Percentiles rank a stretch among this genome's conserved stretches.
phyloP scores from a whole-genome alignment of 1,284 basidiomycete species.

The Ganoderma boninense region DNA sequence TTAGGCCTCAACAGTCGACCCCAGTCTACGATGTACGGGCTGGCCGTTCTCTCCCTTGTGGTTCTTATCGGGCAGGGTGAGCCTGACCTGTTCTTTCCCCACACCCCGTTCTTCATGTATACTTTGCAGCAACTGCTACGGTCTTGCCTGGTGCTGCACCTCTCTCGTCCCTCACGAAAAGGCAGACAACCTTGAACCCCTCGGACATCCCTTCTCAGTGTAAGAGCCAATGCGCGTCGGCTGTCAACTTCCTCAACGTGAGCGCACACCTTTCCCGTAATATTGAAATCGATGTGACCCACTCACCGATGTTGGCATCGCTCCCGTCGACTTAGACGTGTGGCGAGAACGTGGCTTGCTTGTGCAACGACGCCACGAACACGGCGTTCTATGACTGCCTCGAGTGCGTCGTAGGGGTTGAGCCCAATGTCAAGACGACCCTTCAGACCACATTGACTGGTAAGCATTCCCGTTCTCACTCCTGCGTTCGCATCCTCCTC shows the following conservation, averaged over 20 bases:
- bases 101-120: neutral
- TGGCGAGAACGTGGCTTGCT: neutral
- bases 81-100: neutral
- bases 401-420: neutral
- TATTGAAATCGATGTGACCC: neutral
- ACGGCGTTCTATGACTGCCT: neutral
- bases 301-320: neutral
- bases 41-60: neutral
- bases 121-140: slow-evolving; percentile 3
- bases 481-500: neutral
- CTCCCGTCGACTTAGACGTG: neutral
- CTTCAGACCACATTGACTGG: neutral
- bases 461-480: neutral
- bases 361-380: neutral
- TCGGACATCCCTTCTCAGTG: neutral
- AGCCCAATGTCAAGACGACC: neutral
- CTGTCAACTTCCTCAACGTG: neutral
- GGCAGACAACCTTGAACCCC: neutral
- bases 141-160: slow-evolving; percentile 2
- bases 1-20: too few species aligned
- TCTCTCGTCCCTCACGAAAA: neutral
- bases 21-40: neutral
- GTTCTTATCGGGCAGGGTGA: neutral
- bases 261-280: neutral
- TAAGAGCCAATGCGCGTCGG: neutral